Evolutionary conservation across 1,284 basidiomycete genomes (phyloP), one percentile per base, ranked within the genome.

Genomic region (Anthracocystis panici-leucophaei): DNA sequence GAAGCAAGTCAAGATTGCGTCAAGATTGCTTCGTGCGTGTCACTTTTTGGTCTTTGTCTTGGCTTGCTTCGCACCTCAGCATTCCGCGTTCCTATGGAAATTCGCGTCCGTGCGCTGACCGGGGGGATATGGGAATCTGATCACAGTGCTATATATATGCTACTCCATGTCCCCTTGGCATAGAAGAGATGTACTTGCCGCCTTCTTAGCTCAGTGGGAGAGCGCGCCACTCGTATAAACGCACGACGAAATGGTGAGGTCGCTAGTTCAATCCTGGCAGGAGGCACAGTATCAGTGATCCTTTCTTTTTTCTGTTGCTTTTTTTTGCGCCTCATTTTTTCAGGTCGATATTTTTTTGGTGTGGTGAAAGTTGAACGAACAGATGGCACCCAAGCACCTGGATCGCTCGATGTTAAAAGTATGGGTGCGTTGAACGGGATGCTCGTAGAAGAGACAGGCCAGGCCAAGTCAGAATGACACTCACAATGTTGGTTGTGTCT

Each of bases 231-330:
- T 73, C 70, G 72, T 69, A 75, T 18, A 9, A 6, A 12, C 12
- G 12, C n/a, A 18, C 5, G 14, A 20, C 33, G 60, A 57, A 8
- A 75, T 69, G 72, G 61, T 62, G 65, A 75, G 72, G 72, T 75
- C 72, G 49, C 56, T 75, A 59, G 72, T 75, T 75, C 72, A 75
- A 75, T 65, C 72, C 72, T 59, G 72, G 62, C 49, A 65, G 66
- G 62, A 23, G 57, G 72, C 72, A 75, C 10, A 3, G 35, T 7
- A 25, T 9, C 14, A 1, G 20, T 11, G 33, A 21, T 54, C 44
- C 31, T 29, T 41, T 53, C 49, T 48, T 49, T 33, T 4, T 29
- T 14, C 4, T 16, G n/a, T 40, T 51, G 63, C 31, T n/a, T n/a
- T 38, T 2, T 29, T 31, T 35, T 18, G 27, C 40, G 25, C 16